Evolutionary conservation across 2,329 filamentous ascomycete species (phyloP).

Genomic region (Pleurostoma richardsiae): DNA sequence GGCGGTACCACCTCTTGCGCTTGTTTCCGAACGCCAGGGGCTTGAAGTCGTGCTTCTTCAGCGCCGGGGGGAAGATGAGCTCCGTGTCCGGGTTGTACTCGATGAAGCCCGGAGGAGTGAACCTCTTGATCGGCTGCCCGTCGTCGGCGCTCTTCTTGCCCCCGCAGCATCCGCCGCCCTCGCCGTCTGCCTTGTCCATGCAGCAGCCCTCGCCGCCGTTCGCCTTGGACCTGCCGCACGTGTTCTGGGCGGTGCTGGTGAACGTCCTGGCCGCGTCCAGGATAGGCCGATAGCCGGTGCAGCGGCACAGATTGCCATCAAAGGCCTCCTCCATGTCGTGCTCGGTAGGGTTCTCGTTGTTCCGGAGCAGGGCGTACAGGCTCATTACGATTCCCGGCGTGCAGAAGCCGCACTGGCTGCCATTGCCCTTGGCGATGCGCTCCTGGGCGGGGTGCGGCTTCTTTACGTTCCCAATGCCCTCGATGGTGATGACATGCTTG

Average conservation of each 20-base stretch:
- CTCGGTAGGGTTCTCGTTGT: conserved; percentile 71
- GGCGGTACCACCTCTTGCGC: conserved; percentile 88
- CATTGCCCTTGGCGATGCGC: conserved; percentile 83
- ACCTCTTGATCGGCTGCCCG: conserved; percentile 56
- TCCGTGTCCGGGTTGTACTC: conserved; percentile 92
- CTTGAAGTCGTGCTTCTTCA: conserved; percentile 77
- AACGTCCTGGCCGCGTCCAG: conserved; percentile 92
- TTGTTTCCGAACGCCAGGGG: conserved; percentile 91
- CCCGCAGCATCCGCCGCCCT: conserved; percentile 65
- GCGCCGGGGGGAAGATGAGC: conserved; percentile 83
- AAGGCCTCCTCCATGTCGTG: conserved; percentile 93
- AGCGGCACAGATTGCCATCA: conserved; percentile 92
- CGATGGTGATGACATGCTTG: conserved; percentile 96
- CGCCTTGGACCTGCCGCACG: conserved; percentile 42
- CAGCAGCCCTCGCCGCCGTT: conserved; percentile 60
- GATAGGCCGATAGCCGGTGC: conserved; percentile 92
- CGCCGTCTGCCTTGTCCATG: conserved; percentile 56
- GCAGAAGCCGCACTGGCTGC: conserved; percentile 91
- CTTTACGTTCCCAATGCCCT: conserved; percentile 88
- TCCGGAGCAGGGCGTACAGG: conserved; percentile 85
- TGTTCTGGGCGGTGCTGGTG: conserved; percentile 44
- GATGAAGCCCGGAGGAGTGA: conserved; percentile 87
- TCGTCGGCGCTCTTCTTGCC: conserved; percentile 39
- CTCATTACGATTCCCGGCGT: conserved; percentile 99
- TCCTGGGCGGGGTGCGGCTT: conserved; percentile 87